A percentile compares a stretch with the other conserved stretches of the same genome.
Conservation (phyloP, 164 flowering plant species). For the Pachysandra terminalis region DNA sequence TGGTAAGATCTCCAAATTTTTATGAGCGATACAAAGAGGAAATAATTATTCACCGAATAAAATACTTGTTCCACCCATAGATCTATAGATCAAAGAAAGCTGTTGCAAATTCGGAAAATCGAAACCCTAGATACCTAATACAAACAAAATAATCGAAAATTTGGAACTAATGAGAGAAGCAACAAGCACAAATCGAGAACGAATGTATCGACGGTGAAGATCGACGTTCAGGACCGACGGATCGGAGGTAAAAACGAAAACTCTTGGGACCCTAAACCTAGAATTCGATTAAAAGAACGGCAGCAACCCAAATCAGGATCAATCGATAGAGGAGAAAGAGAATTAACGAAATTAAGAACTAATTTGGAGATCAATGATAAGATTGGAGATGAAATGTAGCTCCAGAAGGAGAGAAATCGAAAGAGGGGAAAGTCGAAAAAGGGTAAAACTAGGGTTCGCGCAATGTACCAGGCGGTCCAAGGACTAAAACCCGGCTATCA, state of each 20-base stretch:
- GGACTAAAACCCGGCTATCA: conserved; percentile 7
- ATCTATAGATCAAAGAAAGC: conserved; percentile 11
- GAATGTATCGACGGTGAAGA: background rate
- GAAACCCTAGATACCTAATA: conserved; percentile 1
- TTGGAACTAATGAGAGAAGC: conserved; percentile 4
- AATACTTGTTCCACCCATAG: conserved; percentile 2
- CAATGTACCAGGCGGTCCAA: conserved; percentile 6
- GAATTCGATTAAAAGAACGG: conserved; percentile 13
- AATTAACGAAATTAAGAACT: background rate
- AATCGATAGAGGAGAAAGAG: conserved; percentile 13
- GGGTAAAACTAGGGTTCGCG: conserved; percentile 18
- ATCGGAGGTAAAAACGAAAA: conserved; percentile 7
- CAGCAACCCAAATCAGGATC: background rate
- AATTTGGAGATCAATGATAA: conserved; percentile 8
- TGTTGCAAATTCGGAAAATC: background rate
- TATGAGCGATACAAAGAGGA: background rate
- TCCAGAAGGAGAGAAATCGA: background rate
- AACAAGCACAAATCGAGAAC: background rate
- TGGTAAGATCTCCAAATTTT: conserved; percentile 16
- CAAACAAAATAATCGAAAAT: conserved; percentile 11
- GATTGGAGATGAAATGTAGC: background rate
- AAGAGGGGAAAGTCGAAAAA: background rate
- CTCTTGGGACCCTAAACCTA: conserved; percentile 48
- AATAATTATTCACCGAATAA: background rate
- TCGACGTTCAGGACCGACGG: background rate